Evolutionary conservation across 371 early-diverging fungal species (phyloP).

Genomic region (Rhizopus microsporus): DNA sequence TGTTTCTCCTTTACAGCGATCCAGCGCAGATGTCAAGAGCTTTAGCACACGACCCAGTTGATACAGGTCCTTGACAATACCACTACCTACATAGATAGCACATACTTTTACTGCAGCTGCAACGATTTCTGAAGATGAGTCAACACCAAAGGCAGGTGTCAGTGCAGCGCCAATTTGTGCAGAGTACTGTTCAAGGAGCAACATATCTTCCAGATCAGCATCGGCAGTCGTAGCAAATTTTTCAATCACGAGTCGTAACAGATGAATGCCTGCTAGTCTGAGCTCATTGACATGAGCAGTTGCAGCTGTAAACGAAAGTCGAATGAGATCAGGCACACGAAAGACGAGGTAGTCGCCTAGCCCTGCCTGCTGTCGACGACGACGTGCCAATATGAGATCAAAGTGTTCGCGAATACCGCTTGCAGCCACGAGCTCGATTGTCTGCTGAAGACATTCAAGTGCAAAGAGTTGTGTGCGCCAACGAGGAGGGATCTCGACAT

Average conservation of each 20-base stretch:
- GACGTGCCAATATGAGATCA: slow-evolving; percentile 67
- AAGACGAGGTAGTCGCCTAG: slow-evolving; percentile 75
- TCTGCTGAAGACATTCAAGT: slow-evolving; percentile 70
- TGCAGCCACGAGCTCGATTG: slow-evolving; percentile 60
- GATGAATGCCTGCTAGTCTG: slow-evolving; percentile 73
- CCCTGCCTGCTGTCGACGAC: slow-evolving; percentile 55
- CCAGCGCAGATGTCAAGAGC: slow-evolving; percentile 70
- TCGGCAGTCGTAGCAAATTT: slow-evolving; percentile 68
- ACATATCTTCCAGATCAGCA: slow-evolving; percentile 81
- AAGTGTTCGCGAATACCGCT: slow-evolving; percentile 70
- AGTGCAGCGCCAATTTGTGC: slow-evolving; percentile 89
- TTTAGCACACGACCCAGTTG: slow-evolving; percentile 76
- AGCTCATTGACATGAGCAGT: slow-evolving; percentile 81
- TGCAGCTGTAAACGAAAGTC: slow-evolving; percentile 84
- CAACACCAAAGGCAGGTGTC: slow-evolving; percentile 82
- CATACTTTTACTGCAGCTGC: slow-evolving; percentile 82
- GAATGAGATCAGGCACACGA: slow-evolving; percentile 78
- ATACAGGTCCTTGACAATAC: slow-evolving; percentile 78
- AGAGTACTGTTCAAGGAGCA: slow-evolving; percentile 86
- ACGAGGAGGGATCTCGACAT: slow-evolving; percentile 71
- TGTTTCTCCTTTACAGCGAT: slow-evolving; percentile 67
- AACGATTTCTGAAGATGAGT: slow-evolving; percentile 77
- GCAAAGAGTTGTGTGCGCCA: slow-evolving; percentile 91
- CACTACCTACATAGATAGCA: slow-evolving; percentile 82
- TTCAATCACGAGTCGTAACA: slow-evolving; percentile 75